These are phyloP conservation scores for Cucumis hystrix DNA, from an alignment of 306 rosid genomes.

Conservation along the genomic window DNA sequence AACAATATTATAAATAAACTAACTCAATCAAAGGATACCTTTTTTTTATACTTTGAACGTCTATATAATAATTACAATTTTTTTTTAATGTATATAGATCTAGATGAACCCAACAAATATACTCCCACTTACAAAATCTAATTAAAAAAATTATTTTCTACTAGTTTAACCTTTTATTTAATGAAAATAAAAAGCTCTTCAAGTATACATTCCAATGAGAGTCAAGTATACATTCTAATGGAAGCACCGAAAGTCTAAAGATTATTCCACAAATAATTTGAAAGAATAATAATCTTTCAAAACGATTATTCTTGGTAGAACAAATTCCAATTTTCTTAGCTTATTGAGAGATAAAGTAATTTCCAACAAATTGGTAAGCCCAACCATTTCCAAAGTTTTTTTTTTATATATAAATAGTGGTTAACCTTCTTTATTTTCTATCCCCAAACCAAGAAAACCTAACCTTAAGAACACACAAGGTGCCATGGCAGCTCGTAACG, in stretches of 20 bases:
- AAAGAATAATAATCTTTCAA: neutral
- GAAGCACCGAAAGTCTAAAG: neutral
- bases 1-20: no score
- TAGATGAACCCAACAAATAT: no score
- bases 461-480: neutral
- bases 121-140: no score
- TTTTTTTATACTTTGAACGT: no score
- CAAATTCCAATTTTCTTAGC: neutral
- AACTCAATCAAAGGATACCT: no score
- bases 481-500: neutral
- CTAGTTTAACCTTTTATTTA: no score
- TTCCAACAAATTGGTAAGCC: neutral
- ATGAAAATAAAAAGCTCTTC: no score
- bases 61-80: no score
- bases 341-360: neutral
- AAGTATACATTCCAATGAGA: no score
- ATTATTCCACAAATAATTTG: neutral
- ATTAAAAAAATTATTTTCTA: no score
- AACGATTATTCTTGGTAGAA: neutral
- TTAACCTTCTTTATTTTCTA: neutral
- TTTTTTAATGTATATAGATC: no score
- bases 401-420: neutral
- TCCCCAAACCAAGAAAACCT: neutral
- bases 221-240: neutral
- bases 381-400: neutral